Conservation (phyloP, 2,329 filamentous ascomycete genomes). For the Neonectria neomacrospora region DNA sequence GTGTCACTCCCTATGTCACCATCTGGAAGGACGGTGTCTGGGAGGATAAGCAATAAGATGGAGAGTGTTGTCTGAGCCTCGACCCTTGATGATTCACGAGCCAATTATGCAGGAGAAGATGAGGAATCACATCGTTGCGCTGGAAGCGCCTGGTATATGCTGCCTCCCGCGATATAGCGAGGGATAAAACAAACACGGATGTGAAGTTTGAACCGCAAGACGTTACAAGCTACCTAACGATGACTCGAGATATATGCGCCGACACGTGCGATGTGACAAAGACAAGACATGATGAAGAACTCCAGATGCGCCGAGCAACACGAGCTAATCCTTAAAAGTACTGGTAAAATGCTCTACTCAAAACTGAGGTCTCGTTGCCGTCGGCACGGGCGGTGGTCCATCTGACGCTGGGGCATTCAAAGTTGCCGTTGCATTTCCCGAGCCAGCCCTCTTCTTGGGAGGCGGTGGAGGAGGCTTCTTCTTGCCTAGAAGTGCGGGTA, state of each 20-base stretch:
- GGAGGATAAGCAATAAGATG: constrained; percentile 87
- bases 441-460: constrained; percentile 62
- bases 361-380: constrained; percentile 62
- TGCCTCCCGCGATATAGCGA: constrained; percentile 35
- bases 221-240: neutral
- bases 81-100: constrained; percentile 33
- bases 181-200: constrained; percentile 38
- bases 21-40: constrained; percentile 95
- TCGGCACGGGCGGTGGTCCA: constrained; percentile 63
- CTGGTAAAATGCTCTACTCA: constrained; percentile 34
- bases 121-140: constrained; percentile 30
- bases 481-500: constrained; percentile 51
- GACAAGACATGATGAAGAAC: constrained; percentile 12
- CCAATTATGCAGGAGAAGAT: constrained; percentile 28
- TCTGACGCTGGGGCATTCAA: constrained; percentile 39
- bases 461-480: constrained; percentile 67
- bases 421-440: constrained; percentile 41
- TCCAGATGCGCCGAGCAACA: constrained; percentile 31
- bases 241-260: neutral
- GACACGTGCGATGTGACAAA: neutral
- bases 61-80: constrained; percentile 24
- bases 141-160: constrained; percentile 38
- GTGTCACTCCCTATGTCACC: constrained; percentile 86
- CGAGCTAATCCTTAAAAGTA: constrained; percentile 10
- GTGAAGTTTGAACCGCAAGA: constrained; percentile 16